Conservation (phyloP, 768 basidiomycete genomes). For the Strobilomyces confusus region DNA sequence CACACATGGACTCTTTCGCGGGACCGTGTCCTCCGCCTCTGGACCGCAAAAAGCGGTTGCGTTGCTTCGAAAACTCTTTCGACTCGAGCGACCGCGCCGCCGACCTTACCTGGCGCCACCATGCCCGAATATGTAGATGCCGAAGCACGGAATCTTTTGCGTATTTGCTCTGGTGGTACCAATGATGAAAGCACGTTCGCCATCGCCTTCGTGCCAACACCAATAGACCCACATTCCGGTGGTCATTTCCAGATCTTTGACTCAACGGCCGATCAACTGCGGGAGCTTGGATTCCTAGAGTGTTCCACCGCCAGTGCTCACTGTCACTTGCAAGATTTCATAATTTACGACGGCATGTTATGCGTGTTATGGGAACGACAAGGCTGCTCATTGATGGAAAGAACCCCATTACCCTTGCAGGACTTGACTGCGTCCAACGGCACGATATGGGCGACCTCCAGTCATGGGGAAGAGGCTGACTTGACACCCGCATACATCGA, state of each 20-base stretch:
- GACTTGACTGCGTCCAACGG: conserved; percentile 28
- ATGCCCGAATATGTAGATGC: conserved; percentile 52
- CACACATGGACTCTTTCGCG: conserved; percentile 84
- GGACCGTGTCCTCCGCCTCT: conserved; percentile 79
- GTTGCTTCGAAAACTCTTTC: conserved; percentile 59
- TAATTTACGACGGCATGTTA: conserved; percentile 48
- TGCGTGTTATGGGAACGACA: conserved; percentile 80
- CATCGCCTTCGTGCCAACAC: conserved; percentile 70
- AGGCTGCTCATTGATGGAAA: conserved; percentile 69
- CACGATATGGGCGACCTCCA: conserved; percentile 50
- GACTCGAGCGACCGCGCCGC: conserved; percentile 29
- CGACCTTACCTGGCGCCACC: conserved; percentile 28
- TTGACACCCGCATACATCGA: conserved; percentile 86
- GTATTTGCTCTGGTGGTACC: conserved; percentile 48
- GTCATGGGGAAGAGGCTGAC: conserved; percentile 68
- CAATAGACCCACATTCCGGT: conserved; percentile 58
- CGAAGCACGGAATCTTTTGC: conserved; percentile 61
- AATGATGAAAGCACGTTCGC: conserved; percentile 55
- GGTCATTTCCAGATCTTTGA: conserved; percentile 75
- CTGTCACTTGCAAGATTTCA: conserved; percentile 77
- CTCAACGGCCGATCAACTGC: conserved; percentile 53
- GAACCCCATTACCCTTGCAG: conserved; percentile 43
- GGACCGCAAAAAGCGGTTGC: conserved; percentile 76
- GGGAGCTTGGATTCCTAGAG: conserved; percentile 54
- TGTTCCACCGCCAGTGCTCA: conserved; percentile 58